Evolutionary conservation across 164 flowering plant genomes (phyloP), one percentile per base, ranked within the genome.

Genomic region (Magnolia officinalis): DNA sequence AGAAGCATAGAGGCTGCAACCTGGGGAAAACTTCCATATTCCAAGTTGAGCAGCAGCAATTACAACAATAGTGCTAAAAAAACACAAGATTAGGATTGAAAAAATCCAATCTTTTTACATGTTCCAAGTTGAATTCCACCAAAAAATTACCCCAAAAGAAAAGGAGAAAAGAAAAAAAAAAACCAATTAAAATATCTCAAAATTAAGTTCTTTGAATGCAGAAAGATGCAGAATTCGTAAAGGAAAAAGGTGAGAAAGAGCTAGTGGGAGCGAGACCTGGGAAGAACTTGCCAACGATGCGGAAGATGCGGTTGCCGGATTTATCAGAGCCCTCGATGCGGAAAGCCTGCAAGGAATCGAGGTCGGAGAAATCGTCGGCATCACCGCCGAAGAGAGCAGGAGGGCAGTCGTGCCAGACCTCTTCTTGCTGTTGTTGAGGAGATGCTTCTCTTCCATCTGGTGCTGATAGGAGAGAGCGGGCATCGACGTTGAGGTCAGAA

Each of bases 251-350:
- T n/a, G 70, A 6, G 63, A 8, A 9, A 37, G 55, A 20, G 45
- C 45, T 37, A 3, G 45, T 37, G 6, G 6, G 45, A 37, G 45
- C 6, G 3, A 52, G 8, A 95, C 98, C 98, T 18, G 98, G 98
- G 75, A 93, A 93, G 82, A 80, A 90, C 82, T 93, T 95, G 18
- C 97, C 98, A 64, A 95, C 91, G 78, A 95, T 81, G 50, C 95
- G 96, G 65, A 93, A 70, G 29, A 93, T 91, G 6, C 91, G 97
- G 70, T 90, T 89, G 50, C 96, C 91, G 71, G 83, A 69, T 67
- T 86, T 91, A 74, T 95, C 99, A 19, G 77, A 80, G 63, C 95
- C 99, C 70, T 86, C 82, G 72, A 90, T 78, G 61, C 84, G 86
- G 69, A 92, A 78, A 77, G 88, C 85, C 70, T 89, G 94, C 23